These are phyloP conservation scores for Rhynchosporium secalis DNA, from an alignment of 2,329 filamentous ascomycete genomes.

Conservation along the genomic window DNA sequence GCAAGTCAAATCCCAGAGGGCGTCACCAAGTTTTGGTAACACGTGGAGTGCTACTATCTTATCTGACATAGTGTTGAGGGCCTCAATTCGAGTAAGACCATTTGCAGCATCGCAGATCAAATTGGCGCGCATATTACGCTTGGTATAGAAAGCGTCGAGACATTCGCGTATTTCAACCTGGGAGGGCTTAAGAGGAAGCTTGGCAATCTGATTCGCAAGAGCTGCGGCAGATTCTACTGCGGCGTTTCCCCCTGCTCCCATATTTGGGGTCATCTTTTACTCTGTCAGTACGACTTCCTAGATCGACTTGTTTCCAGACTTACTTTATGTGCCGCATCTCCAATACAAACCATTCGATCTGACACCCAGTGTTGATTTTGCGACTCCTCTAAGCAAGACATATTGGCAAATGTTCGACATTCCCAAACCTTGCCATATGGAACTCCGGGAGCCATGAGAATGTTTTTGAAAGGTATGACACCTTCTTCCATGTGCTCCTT, in stretches of 20 bases:
- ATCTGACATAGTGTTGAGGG: constrained; percentile 22
- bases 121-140: constrained; percentile 28
- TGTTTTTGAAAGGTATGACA: constrained; percentile 14
- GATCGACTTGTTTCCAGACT: not conserved
- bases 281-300: not conserved
- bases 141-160: constrained; percentile 25
- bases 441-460: constrained; percentile 14
- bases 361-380: constrained; percentile 28
- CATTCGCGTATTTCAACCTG: constrained; percentile 6
- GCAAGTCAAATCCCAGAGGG: constrained; percentile 27
- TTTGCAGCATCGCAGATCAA: constrained; percentile 29
- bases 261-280: constrained; percentile 23
- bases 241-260: constrained; percentile 43
- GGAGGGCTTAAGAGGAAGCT: constrained; percentile 3
- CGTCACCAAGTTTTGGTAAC: constrained; percentile 29
- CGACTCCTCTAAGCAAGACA: constrained; percentile 27
- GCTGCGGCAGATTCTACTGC: constrained; percentile 43
- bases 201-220: constrained; percentile 37
- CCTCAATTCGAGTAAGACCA: constrained; percentile 30
- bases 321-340: constrained; percentile 34
- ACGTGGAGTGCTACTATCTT: constrained; percentile 29
- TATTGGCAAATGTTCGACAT: constrained; percentile 11
- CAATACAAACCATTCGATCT: constrained; percentile 29
- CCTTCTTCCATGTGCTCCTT: constrained; percentile 22
- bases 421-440: constrained; percentile 27